These are phyloP conservation scores for Citrus sp. DNA, from an alignment of 345 rosid species.

Conservation along the genomic window DNA sequence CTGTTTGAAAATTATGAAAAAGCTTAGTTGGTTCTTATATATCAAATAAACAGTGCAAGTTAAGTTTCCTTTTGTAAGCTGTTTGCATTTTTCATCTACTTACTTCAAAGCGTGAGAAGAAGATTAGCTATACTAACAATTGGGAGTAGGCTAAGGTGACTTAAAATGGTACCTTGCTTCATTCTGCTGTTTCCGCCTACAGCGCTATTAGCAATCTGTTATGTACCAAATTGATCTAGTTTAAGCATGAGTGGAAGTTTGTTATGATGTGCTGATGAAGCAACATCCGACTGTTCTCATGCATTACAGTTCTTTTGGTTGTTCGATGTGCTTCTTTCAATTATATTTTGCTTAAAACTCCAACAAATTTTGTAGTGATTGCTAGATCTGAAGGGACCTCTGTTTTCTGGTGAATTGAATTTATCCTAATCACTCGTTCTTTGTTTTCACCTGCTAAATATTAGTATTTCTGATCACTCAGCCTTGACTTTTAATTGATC, in stretches of 20 bases:
- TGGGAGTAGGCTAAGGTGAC: neutral
- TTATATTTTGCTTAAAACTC: neutral
- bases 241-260: neutral
- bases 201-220: neutral
- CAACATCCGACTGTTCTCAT: neutral
- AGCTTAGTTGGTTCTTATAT: neutral
- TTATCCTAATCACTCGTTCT: neutral
- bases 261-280: neutral
- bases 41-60: neutral
- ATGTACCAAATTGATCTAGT: neutral
- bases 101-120: neutral
- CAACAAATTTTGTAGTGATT: neutral
- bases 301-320: neutral
- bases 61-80: neutral
- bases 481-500: conserved; percentile 5
- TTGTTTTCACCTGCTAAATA: neutral
- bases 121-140: neutral
- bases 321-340: neutral
- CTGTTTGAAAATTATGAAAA: neutral
- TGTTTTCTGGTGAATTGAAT: conserved; percentile 1
- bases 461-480: neutral
- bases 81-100: neutral
- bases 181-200: neutral
- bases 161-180: neutral
- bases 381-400: neutral